Percentiles rank a stretch among this genome's conserved stretches.
These are phyloP conservation scores for Apophysomyces sp. DNA, from an alignment of 371 early-diverging fungal genomes.

Conservation along the genomic window DNA sequence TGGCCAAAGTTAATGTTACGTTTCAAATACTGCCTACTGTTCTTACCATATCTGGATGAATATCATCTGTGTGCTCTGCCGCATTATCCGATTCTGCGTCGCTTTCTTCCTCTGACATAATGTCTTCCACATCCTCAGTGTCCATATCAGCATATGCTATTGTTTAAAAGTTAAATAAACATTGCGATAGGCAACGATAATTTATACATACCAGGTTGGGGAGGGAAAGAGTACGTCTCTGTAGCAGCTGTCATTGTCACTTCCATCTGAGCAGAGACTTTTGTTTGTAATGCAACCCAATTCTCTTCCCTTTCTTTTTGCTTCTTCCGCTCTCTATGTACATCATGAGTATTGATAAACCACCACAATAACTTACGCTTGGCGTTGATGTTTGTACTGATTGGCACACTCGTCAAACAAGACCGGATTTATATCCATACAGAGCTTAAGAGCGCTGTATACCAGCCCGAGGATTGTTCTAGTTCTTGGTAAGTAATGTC, in stretches of 20 bases:
- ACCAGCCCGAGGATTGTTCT: conserved; percentile 93
- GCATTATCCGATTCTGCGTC: conserved; percentile 20
- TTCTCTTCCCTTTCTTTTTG: conserved; percentile 84
- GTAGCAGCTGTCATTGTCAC: conserved; percentile 17
- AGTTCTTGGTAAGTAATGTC: not conserved
- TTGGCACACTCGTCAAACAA: conserved; percentile 92
- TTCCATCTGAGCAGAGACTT: conserved; percentile 44
- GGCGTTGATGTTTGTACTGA: conserved; percentile 79
- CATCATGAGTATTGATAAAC: not conserved
- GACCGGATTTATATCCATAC: conserved; percentile 93
- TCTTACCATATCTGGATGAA: conserved; percentile 50
- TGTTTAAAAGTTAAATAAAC: not conserved
- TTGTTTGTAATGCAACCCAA: conserved; percentile 77
- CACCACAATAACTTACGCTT: conserved; percentile 59
- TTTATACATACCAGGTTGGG: conserved; percentile 26
- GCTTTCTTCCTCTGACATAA: conserved; percentile 25
- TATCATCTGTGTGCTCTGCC: conserved; percentile 33
- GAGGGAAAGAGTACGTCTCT: conserved; percentile 25
- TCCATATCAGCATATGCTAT: conserved; percentile 9
- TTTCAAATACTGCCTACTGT: not conserved
- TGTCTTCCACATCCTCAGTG: conserved; percentile 34
- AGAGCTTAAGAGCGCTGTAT: conserved; percentile 91
- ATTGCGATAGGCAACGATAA: not conserved
- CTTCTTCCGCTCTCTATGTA: conserved; percentile 77
- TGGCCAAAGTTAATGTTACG: not conserved